Evolutionary conservation across 2,329 filamentous ascomycete genomes (phyloP).

Genomic region (Diaporthe citri): DNA sequence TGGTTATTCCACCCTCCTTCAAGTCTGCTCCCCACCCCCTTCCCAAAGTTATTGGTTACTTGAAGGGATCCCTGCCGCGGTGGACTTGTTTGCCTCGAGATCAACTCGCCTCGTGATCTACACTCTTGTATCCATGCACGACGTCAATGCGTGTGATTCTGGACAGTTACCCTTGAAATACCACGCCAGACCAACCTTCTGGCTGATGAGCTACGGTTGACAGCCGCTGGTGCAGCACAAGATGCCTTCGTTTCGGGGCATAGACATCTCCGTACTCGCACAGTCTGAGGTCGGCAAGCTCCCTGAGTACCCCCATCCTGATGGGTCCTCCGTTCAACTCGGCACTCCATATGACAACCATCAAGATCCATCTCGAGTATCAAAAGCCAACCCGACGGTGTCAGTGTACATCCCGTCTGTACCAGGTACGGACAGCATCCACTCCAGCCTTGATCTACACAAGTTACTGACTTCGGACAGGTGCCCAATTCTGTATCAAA

Average conservation of each 20-base stretch:
- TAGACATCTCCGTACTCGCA: conserved; percentile 59
- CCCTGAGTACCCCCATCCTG: conserved; percentile 68
- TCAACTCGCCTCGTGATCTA: neutral
- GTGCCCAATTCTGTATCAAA: conserved; percentile 64
- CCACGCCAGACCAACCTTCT: neutral
- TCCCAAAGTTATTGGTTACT: neutral
- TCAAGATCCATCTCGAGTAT: conserved; percentile 46
- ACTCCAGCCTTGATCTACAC: neutral
- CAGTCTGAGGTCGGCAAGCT: conserved; percentile 54
- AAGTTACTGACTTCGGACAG: conserved; percentile 47
- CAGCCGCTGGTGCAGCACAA: conserved; percentile 26
- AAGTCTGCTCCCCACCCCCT: no score
- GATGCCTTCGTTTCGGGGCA: conserved; percentile 65
- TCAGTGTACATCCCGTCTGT: conserved; percentile 70
- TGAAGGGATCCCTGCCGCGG: neutral
- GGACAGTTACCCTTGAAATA: neutral
- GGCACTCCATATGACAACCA: conserved; percentile 44
- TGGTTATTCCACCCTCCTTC: neutral
- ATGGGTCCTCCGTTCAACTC: conserved; percentile 59
- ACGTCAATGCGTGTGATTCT: neutral
- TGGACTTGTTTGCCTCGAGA: neutral
- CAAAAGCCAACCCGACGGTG: conserved; percentile 55
- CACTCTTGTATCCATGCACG: neutral
- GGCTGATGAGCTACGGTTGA: no score
- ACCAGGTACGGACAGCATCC: conserved; percentile 55